phyloP scores from a whole-genome alignment of 805 yeast genomes.

The Metschnikowia picachoensis region DNA sequence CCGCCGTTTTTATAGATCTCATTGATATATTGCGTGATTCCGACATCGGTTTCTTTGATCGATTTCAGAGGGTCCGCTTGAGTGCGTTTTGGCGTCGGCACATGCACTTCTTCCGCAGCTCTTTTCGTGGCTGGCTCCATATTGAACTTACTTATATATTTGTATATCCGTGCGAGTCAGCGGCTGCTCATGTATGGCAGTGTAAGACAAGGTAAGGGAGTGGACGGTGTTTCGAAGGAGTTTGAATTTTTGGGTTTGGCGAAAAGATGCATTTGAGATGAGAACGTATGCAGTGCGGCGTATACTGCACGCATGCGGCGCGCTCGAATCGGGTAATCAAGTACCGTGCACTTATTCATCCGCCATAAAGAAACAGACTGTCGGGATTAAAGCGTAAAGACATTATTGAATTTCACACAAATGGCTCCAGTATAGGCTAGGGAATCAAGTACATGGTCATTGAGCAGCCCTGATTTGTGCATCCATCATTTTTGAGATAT shows the following conservation, averaged over 20 bases:
- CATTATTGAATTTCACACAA: too few species aligned
- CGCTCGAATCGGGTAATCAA: too few species aligned
- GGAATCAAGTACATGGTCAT: too few species aligned
- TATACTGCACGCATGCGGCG: too few species aligned
- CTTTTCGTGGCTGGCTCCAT: conserved; percentile 2
- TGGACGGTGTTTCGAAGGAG: too few species aligned
- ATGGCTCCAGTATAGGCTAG: too few species aligned
- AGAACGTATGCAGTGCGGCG: background rate
- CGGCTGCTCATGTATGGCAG: conserved; percentile 2
- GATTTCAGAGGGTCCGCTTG: conserved; percentile 21
- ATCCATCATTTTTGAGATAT: too few species aligned
- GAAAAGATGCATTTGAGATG: background rate
- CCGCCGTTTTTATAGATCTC: conserved; percentile 31
- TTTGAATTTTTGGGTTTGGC: background rate
- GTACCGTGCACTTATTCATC: too few species aligned
- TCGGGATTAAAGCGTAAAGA: too few species aligned
- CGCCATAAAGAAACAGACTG: too few species aligned
- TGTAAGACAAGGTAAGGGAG: too few species aligned
- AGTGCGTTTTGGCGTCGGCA: conserved; percentile 1
- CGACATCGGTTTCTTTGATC: conserved; percentile 76
- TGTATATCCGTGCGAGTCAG: conserved; percentile 9
- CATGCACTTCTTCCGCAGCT: background rate
- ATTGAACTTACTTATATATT: background rate
- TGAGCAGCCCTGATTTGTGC: too few species aligned
- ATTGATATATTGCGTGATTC: conserved; percentile 71